Evolutionary conservation across 192 early-diverging fungal species (phyloP).

Genomic region (Irineochytrium annulatum): DNA sequence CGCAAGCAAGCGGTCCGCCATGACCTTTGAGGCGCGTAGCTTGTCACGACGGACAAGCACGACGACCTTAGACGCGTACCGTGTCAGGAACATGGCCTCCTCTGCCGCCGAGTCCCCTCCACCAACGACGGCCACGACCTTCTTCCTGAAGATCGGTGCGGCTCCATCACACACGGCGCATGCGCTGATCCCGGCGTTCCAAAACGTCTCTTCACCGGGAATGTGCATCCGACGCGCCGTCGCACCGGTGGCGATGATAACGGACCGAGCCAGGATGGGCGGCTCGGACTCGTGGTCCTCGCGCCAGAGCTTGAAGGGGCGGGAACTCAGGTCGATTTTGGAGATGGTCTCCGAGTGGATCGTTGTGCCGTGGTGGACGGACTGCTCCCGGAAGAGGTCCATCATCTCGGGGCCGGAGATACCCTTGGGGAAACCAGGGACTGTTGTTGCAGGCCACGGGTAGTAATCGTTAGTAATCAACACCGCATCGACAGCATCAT

Average conservation of each 20-base stretch:
- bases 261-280: slow-evolving; percentile 67
- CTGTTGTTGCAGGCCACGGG: not conserved
- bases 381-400: slow-evolving; percentile 79
- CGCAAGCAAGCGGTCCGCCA: slow-evolving; percentile 79
- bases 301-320: slow-evolving; percentile 92
- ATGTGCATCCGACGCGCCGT: slow-evolving; percentile 89
- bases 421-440: slow-evolving; percentile 82
- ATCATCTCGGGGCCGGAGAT: slow-evolving; percentile 85
- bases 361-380: slow-evolving; percentile 77
- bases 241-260: slow-evolving; percentile 96
- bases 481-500: not conserved
- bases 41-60: slow-evolving; percentile 91
- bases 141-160: slow-evolving; percentile 94
- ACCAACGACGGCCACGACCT: slow-evolving; percentile 91
- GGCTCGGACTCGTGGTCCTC: slow-evolving; percentile 69
- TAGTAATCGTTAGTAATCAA: not conserved
- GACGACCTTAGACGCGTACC: slow-evolving; percentile 93
- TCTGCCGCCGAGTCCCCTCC: slow-evolving; percentile 69
- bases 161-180: slow-evolving; percentile 99
- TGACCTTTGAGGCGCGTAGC: slow-evolving; percentile 95
- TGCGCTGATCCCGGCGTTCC: slow-evolving; percentile 99
- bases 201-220: slow-evolving; percentile 86
- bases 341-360: slow-evolving; percentile 91
- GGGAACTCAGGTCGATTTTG: slow-evolving; percentile 75
- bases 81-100: slow-evolving; percentile 95